These are phyloP conservation scores for Solanum sejunctum DNA, from an alignment of 257 asterid genomes.

Conservation along the genomic window DNA sequence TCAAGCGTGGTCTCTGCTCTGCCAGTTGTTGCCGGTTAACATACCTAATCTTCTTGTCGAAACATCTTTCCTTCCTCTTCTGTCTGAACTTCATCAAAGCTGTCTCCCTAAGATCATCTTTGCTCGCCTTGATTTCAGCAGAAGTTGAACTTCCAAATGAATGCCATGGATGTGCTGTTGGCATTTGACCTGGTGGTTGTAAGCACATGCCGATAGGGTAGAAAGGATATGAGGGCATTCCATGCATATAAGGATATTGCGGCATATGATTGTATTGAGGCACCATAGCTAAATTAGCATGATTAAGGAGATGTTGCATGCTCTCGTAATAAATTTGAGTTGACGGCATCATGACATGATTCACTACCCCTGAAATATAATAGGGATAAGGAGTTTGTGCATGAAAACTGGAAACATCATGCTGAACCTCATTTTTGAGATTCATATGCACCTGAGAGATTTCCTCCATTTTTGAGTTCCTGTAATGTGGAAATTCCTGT, in stretches of 20 bases:
- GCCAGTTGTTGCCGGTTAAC: constrained; percentile 78
- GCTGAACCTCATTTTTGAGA: constrained; percentile 27
- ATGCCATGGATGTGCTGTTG: constrained; percentile 46
- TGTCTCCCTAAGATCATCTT: constrained; percentile 68
- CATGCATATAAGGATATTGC: constrained; percentile 39
- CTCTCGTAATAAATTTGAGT: constrained; percentile 31
- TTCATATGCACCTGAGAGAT: constrained; percentile 26
- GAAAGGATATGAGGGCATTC: constrained; percentile 50
- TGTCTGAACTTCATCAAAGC: constrained; percentile 85
- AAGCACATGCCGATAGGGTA: constrained; percentile 56
- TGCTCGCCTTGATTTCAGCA: constrained; percentile 27
- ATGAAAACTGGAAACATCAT: constrained; percentile 27
- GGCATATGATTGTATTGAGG: constrained; percentile 54
- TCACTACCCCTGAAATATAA: constrained; percentile 50
- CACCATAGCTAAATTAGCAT: constrained; percentile 26
- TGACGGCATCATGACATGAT: constrained; percentile 42
- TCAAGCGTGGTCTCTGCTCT: constrained; percentile 76
- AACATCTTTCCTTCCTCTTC: constrained; percentile 83
- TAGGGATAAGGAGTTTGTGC: constrained; percentile 43
- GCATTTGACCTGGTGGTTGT: constrained; percentile 52
- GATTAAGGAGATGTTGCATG: constrained; percentile 33
- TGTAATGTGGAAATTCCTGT: constrained; percentile 32
- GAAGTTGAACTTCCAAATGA: constrained; percentile 32
- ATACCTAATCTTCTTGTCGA: constrained; percentile 84
- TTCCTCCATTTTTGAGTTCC: constrained; percentile 25